Evolutionary conservation across 495 filamentous ascomycete genomes (phyloP).

Genomic region (Pyronema domesticum): DNA sequence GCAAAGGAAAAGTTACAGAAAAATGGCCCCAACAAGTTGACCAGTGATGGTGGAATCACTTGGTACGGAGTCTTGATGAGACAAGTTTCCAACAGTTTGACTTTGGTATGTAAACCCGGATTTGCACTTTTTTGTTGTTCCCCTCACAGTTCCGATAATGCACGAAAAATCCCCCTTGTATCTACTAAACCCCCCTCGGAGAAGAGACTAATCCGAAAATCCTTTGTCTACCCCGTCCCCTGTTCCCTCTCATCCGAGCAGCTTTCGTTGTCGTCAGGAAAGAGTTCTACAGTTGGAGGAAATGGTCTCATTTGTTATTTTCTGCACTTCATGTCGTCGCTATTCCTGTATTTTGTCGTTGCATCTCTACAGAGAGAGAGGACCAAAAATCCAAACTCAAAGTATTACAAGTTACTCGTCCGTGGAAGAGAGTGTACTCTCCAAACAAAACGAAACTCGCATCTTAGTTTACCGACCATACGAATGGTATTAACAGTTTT

Average conservation of each 20-base stretch:
- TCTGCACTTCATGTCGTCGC: conserved; percentile 1
- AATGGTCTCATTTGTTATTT: neutral
- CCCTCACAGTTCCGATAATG: neutral
- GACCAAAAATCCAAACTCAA: conserved; percentile 24
- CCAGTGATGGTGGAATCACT: conserved; percentile 34
- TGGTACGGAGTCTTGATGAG: conserved; percentile 38
- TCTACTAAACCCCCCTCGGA: conserved; percentile 9
- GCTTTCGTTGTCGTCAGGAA: conserved; percentile 7
- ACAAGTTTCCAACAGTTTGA: conserved; percentile 36
- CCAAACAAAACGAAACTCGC: neutral
- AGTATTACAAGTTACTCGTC: neutral
- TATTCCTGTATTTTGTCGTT: conserved; percentile 2
- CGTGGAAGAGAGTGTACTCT: conserved; percentile 18
- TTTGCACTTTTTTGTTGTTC: conserved; percentile 9
- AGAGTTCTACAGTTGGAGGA: neutral
- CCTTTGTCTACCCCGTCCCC: neutral
- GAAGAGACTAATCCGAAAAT: conserved; percentile 24
- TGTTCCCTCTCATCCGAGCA: conserved; percentile 13
- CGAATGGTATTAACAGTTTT: conserved; percentile 3
- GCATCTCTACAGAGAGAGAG: conserved; percentile 19
- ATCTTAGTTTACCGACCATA: neutral
- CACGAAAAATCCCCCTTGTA: neutral
- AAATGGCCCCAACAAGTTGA: conserved; percentile 36
- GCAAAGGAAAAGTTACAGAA: conserved; percentile 25
- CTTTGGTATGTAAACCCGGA: conserved; percentile 22